Conservation (phyloP, 495 filamentous ascomycete species). For the Talaromyces wortmannii region DNA sequence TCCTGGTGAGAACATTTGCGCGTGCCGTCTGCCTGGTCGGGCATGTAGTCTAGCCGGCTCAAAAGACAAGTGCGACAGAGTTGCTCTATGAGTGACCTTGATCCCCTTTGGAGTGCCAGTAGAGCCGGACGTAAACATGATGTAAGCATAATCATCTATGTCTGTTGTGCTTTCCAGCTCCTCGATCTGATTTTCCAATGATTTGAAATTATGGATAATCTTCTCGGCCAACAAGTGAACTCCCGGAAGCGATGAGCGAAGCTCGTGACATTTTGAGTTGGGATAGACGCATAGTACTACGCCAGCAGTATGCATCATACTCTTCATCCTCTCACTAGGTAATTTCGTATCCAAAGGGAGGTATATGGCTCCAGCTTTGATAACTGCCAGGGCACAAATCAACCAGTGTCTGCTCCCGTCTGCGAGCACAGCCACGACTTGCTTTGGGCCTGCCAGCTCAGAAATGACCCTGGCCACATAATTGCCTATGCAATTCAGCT, state of each 20-base stretch:
- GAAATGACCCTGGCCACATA: too few relatives aligned
- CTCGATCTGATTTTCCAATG: too few relatives aligned
- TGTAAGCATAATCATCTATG: slow-evolving; percentile 7
- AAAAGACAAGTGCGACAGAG: neutral
- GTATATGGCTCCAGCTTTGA: slow-evolving; percentile 17
- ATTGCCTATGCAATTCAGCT: slow-evolving; percentile 7
- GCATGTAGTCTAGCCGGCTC: neutral
- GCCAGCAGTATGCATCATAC: slow-evolving; percentile 4
- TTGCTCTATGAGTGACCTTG: neutral
- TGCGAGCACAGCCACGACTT: slow-evolving; percentile 12
- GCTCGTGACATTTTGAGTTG: neutral
- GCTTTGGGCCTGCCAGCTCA: neutral
- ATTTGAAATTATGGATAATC: too few relatives aligned
- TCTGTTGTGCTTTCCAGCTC: neutral
- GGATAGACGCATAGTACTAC: slow-evolving; percentile 5
- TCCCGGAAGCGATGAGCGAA: neutral
- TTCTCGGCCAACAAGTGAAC: too few relatives aligned
- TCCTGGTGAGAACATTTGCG: slow-evolving; percentile 9
- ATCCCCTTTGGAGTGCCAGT: slow-evolving; percentile 15
- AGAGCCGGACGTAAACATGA: slow-evolving; percentile 17
- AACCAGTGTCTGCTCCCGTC: slow-evolving; percentile 21
- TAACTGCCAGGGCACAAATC: slow-evolving; percentile 14
- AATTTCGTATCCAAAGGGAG: slow-evolving; percentile 16
- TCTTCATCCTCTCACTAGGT: slow-evolving; percentile 6
- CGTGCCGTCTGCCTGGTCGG: slow-evolving; percentile 8